Percentiles rank a stretch among this genome's conserved stretches.
These are phyloP conservation scores for Coemansia nantahalensis DNA, from an alignment of 192 early-diverging fungal genomes.

Conservation along the genomic window DNA sequence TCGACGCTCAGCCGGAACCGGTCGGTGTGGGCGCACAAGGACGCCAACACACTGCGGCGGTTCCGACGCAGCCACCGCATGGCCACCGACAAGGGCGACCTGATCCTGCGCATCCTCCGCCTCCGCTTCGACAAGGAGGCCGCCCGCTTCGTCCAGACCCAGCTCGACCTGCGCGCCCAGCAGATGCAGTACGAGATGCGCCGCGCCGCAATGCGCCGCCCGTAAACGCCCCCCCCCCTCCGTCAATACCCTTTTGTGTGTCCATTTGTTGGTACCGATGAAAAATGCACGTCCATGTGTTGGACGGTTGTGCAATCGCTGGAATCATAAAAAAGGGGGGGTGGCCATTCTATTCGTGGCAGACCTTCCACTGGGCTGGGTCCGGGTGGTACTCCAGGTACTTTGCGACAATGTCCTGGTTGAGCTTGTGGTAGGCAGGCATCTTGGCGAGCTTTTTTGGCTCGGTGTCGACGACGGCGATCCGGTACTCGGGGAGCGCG, in stretches of 20 bases:
- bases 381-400: slow-evolving; percentile 34
- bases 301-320: background rate
- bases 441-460: slow-evolving; percentile 64
- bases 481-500: slow-evolving; percentile 19
- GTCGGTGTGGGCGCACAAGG: slow-evolving; percentile 54
- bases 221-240: too few relatives aligned
- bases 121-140: slow-evolving; percentile 51
- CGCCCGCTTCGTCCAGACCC: slow-evolving; percentile 38
- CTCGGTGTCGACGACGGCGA: slow-evolving; percentile 70
- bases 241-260: background rate
- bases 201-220: slow-evolving; percentile 13
- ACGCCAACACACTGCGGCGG: slow-evolving; percentile 30
- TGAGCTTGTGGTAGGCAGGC: slow-evolving; percentile 53
- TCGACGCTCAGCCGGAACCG: slow-evolving; percentile 38
- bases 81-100: slow-evolving; percentile 47
- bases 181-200: slow-evolving; percentile 54
- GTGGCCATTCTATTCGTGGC: slow-evolving; percentile 30
- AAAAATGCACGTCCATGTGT: background rate
- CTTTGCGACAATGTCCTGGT: slow-evolving; percentile 56
- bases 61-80: slow-evolving; percentile 38
- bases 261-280: too few relatives aligned
- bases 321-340: background rate
- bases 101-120: slow-evolving; percentile 46
- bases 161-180: slow-evolving; percentile 38
- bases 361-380: slow-evolving; percentile 11